Evolutionary conservation across 1,284 basidiomycete genomes (phyloP).

Genomic region (Pseudozyma thailandica): DNA sequence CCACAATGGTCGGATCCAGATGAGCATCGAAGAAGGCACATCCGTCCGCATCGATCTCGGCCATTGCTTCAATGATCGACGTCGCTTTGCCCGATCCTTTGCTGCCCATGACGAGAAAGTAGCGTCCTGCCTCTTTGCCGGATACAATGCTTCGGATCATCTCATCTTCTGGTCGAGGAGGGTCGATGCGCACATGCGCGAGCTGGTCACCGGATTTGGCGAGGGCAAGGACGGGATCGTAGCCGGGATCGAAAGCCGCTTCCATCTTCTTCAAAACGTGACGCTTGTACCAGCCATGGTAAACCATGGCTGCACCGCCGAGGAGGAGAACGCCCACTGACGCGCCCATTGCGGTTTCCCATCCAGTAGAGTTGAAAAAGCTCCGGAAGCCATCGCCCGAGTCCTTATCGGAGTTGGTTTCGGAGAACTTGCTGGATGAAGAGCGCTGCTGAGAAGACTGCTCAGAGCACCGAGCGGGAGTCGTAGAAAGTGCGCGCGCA

Average conservation of each 20-base stretch:
- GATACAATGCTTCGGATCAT: slow-evolving; percentile 58
- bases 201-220: slow-evolving; percentile 55
- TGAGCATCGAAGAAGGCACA: slow-evolving; percentile 65
- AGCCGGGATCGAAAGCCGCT: slow-evolving; percentile 60
- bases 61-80: slow-evolving; percentile 63
- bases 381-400: slow-evolving; percentile 32
- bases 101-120: slow-evolving; percentile 62
- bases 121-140: slow-evolving; percentile 60
- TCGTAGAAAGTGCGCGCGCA: slow-evolving; percentile 8
- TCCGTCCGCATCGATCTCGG: slow-evolving; percentile 55
- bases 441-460: neutral
- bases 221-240: slow-evolving; percentile 60
- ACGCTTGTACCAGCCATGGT: slow-evolving; percentile 61
- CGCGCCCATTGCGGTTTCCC: slow-evolving; percentile 64
- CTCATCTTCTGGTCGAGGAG: slow-evolving; percentile 55
- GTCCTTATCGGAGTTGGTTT: slow-evolving; percentile 21
- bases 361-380: slow-evolving; percentile 62
- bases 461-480: slow-evolving; percentile 8
- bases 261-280: slow-evolving; percentile 62
- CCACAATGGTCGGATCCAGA: slow-evolving; percentile 53
- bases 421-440: slow-evolving; percentile 3
- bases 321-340: slow-evolving; percentile 58
- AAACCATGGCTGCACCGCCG: slow-evolving; percentile 59
- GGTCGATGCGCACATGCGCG: slow-evolving; percentile 50
- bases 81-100: slow-evolving; percentile 61